A percentile compares a stretch with the other conserved stretches of the same genome.
phyloP scores from a whole-genome alignment of 169 alveolate genomes.

The Neospora caninum region DNA sequence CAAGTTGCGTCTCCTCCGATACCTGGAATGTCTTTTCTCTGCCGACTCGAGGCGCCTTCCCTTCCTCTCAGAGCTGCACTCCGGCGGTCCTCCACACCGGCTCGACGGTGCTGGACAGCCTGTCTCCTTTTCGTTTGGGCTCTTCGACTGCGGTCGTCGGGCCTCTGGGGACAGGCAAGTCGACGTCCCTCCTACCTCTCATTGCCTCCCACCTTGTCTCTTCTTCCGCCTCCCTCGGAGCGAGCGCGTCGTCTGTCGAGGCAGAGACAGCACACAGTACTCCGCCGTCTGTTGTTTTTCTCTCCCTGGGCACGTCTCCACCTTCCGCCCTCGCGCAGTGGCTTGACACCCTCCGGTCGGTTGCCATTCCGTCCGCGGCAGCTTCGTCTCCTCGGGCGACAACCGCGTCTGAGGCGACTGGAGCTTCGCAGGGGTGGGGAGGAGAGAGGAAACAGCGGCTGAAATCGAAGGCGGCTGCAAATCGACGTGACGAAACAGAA shows the following conservation, averaged over 20 bases:
- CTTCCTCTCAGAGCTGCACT: background rate
- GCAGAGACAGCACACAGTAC: background rate
- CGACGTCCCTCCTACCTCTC: background rate
- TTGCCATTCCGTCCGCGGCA: background rate
- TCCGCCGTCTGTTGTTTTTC: background rate
- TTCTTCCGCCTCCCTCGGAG: background rate
- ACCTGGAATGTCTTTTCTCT: background rate
- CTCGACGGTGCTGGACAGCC: background rate
- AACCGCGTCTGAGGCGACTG: background rate
- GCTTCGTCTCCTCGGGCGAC: background rate
- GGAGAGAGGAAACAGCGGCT: background rate
- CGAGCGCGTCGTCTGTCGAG: background rate
- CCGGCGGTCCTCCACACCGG: background rate
- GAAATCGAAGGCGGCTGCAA: background rate
- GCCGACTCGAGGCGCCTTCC: background rate
- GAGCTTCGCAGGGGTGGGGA: background rate
- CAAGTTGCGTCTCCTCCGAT: background rate
- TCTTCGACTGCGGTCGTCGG: background rate
- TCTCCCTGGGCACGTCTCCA: background rate
- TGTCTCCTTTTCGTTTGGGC: background rate
- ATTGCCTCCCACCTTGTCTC: background rate
- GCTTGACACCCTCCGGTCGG: background rate
- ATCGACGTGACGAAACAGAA: background rate
- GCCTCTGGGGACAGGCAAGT: slow-evolving; percentile 1
- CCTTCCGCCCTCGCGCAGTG: background rate